Evolutionary conservation across 306 rosid species (phyloP), one percentile per base, ranked within the genome.

Genomic region (Acacia crassicarpa): DNA sequence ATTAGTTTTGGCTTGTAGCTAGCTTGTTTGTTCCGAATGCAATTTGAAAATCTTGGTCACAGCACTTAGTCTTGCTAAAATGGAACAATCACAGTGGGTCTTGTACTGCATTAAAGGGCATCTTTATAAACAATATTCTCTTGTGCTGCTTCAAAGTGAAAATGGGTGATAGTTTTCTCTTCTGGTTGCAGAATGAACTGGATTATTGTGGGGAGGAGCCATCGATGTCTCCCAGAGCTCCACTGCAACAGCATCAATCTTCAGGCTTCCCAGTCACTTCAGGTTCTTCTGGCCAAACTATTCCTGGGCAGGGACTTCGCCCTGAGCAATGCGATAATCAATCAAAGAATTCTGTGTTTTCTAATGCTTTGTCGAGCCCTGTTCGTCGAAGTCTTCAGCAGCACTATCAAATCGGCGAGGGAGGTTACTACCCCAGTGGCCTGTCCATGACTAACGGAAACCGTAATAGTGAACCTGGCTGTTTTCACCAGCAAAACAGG

Each of bases 171-270:
- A 49, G 62, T 67, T 76, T 76, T 45, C 61, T 20, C 61, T 59
- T 65, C 51, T 81, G 33, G 62, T 48, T 78, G 82, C 86, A 94
- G 98, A 89, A 92, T 84, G 98, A 92, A 86, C 75, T 94, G 76
- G 98, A 94, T 77, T 91, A 77, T 70, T 75, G 88, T 75, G 98
- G 91, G 59, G 98, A 94, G 84, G 98, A 94, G 78, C 94, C 90
- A 43, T 85, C 92, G 22, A 73, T 89, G 94, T 94, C 98, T 12
- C 94, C 98, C 2, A 89, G 94, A 67, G 88, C 87, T 9, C 75
- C 88, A 27, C 75, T 17, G 71, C 97, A 85, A 66, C 88, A 92
- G 30, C 98, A 92, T 76, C 91, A 88, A 19, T 78, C 83, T 66
- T 54, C 61, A 6, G 25, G 61, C 25, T 19, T 54, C 61, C 61